A percentile compares a stretch with the other conserved stretches of the same genome.
phyloP scores from a whole-genome alignment of 345 rosid species.

The Eucalyptus marginata region DNA sequence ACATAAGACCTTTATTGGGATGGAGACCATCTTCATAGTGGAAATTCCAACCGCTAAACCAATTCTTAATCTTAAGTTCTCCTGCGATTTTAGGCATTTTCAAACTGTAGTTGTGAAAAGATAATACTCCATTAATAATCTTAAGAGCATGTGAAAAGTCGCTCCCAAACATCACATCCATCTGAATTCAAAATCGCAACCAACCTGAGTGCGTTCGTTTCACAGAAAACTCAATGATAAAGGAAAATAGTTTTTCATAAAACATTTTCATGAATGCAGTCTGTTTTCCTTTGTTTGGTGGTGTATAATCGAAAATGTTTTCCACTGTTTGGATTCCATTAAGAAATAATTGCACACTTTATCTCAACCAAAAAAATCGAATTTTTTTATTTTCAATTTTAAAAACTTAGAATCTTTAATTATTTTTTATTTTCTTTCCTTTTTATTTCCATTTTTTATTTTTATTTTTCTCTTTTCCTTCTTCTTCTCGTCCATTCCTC shows the following conservation, averaged over 20 bases:
- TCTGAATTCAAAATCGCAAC: background rate
- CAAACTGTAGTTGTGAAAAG: fast-evolving
- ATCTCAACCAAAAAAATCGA: fast-evolving
- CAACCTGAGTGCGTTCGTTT: fast-evolving
- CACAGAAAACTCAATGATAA: fast-evolving
- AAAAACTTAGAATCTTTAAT: too few species aligned
- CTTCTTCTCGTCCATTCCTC: too few species aligned
- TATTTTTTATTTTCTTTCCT: too few species aligned
- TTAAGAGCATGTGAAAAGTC: background rate
- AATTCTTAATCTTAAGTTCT: background rate
- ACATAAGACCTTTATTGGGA: background rate
- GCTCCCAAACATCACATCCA: fast-evolving
- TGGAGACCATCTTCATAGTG: background rate
- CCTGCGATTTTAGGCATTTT: background rate
- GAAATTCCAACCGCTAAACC: background rate
- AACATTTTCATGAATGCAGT: fast-evolving
- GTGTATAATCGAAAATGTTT: fast-evolving
- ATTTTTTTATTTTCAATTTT: too few species aligned
- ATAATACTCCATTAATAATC: fast-evolving
- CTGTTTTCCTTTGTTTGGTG: fast-evolving
- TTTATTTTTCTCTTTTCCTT: too few species aligned
- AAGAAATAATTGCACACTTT: too few species aligned
- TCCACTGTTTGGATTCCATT: fast-evolving
- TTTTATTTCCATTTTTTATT: fast-evolving
- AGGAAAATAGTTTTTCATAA: too few species aligned